A percentile compares a stretch with the other conserved stretches of the same genome.
Conservation (phyloP, 306 rosid species). For the Casuarina equisetifolia region DNA sequence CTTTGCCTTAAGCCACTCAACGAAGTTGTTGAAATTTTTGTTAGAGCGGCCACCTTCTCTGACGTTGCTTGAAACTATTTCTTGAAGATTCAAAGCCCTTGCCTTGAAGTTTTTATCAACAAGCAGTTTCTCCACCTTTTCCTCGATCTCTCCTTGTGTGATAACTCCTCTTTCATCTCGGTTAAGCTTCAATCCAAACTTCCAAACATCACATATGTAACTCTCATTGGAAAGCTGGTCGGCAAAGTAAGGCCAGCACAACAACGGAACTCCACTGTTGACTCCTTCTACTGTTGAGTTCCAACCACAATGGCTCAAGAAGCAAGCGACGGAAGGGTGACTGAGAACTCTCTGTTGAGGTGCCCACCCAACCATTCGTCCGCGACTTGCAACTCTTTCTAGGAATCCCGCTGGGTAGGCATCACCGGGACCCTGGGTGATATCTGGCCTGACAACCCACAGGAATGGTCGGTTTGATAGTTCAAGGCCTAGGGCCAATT, state of each 20-base stretch:
- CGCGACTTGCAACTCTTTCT: constrained; percentile 31
- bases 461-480: constrained; percentile 28
- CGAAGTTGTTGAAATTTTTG: constrained; percentile 28
- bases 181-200: constrained; percentile 41
- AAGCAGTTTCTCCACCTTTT: constrained; percentile 36
- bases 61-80: background rate
- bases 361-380: constrained; percentile 37
- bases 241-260: constrained; percentile 52
- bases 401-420: constrained; percentile 12
- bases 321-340: constrained; percentile 45
- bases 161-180: constrained; percentile 33
- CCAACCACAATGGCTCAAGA: constrained; percentile 62
- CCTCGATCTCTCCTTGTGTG: constrained; percentile 28
- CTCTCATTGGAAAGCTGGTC: constrained; percentile 34
- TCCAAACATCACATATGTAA: constrained; percentile 47
- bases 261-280: constrained; percentile 41
- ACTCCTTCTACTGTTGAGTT: constrained; percentile 57
- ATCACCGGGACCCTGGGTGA: background rate
- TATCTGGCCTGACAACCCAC: constrained; percentile 42
- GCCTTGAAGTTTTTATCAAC: constrained; percentile 26
- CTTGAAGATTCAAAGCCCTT: constrained; percentile 25
- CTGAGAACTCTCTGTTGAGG: constrained; percentile 43
- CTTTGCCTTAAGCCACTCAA: constrained; percentile 39
- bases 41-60: constrained; percentile 29
- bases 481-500: constrained; percentile 29